Conservation (phyloP, 1,284 basidiomycete genomes). For the Earliella scabrosa region DNA sequence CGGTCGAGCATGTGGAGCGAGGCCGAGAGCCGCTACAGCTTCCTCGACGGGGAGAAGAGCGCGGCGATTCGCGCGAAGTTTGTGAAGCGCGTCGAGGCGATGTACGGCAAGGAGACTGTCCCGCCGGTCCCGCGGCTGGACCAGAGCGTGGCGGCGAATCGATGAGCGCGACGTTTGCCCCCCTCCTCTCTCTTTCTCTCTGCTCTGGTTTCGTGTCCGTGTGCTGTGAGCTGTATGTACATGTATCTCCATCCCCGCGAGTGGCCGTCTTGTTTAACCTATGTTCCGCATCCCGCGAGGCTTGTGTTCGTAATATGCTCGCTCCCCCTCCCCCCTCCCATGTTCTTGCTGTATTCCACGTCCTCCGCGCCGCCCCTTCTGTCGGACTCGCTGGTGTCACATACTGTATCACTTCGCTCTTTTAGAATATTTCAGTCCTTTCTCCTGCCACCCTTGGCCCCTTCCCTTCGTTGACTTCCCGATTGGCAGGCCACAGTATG, state of each 20-base stretch:
- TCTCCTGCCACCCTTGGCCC: not conserved
- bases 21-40: constrained; percentile 51
- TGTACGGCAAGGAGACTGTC: constrained; percentile 45
- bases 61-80: constrained; percentile 52
- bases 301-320: not conserved
- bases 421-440: not conserved
- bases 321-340: too few species aligned
- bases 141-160: not conserved
- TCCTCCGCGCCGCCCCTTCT: too few species aligned
- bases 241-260: not conserved
- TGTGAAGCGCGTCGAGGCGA: constrained; percentile 52
- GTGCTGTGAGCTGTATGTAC: not conserved
- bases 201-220: not conserved
- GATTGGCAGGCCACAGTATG: constrained; percentile 15
- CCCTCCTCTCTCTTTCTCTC: not conserved
- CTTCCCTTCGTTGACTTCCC: not conserved
- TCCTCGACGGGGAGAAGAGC: constrained; percentile 58
- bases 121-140: constrained; percentile 52
- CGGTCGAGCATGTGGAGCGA: constrained; percentile 49
- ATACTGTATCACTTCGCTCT: too few species aligned
- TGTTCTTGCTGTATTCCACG: too few species aligned
- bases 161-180: not conserved
- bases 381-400: too few species aligned
- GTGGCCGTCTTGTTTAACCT: not conserved
- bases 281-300: not conserved